phyloP scores from a whole-genome alignment of 345 rosid species.

The Angophora floribunda region DNA sequence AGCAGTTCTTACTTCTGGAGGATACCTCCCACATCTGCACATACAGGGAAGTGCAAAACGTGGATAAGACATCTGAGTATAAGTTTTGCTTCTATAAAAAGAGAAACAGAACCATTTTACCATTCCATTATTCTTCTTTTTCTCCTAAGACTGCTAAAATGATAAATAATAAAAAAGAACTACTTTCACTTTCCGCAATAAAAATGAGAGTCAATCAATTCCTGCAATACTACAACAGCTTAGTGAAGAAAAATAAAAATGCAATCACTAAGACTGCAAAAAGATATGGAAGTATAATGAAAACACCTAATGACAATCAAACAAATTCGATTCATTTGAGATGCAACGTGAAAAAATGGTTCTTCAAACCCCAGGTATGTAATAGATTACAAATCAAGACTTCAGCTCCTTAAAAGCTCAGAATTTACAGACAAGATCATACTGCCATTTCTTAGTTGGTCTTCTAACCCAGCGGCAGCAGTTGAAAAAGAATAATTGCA shows the following conservation, averaged over 20 bases:
- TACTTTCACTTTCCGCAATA: background rate
- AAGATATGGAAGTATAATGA: background rate
- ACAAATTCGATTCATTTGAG: background rate
- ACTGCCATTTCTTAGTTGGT: background rate
- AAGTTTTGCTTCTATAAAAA: background rate
- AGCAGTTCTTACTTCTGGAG: slow-evolving; percentile 95
- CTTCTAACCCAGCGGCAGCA: background rate
- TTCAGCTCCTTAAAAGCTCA: background rate
- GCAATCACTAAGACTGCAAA: background rate
- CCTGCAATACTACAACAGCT: background rate
- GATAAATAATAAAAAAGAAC: background rate
- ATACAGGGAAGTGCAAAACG: background rate
- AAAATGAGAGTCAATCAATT: background rate
- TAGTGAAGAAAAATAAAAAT: background rate
- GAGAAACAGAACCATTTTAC: background rate
- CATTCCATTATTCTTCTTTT: background rate
- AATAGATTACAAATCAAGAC: background rate
- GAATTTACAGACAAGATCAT: background rate
- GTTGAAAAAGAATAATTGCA: background rate
- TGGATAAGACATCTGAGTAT: background rate
- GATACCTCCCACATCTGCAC: slow-evolving; percentile 88
- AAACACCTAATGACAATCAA: background rate
- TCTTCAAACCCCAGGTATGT: background rate
- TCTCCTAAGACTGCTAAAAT: background rate
- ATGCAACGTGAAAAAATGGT: background rate